phyloP scores from a whole-genome alignment of 192 early-diverging fungal species.

The Funneliformis geosporum region DNA sequence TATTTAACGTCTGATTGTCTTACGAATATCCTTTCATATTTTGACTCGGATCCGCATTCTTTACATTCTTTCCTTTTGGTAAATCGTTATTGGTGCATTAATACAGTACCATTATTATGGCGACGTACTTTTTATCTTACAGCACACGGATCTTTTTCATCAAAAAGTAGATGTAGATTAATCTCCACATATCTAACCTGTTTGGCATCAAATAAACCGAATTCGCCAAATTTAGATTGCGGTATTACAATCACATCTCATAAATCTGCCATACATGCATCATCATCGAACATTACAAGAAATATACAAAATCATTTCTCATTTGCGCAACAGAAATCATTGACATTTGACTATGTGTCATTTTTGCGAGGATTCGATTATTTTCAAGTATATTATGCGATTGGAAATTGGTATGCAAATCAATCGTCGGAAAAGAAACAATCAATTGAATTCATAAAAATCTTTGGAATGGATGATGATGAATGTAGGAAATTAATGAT shows the following conservation, averaged over 20 bases:
- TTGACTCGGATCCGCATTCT: not conserved
- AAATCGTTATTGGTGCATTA: not conserved
- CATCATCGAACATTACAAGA: no score
- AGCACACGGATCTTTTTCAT: not conserved
- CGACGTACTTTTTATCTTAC: conserved; percentile 3
- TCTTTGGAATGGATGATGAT: not conserved
- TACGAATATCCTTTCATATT: not conserved
- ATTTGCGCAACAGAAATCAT: not conserved
- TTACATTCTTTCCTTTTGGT: conserved; percentile 25
- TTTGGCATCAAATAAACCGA: not conserved
- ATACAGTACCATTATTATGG: conserved; percentile 3
- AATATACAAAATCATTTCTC: not conserved
- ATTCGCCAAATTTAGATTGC: not conserved
- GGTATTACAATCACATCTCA: no score
- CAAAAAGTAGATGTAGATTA: conserved; percentile 15
- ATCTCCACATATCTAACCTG: not conserved
- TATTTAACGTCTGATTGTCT: conserved; percentile 17
- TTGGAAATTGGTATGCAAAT: conserved; percentile 5
- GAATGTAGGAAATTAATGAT: not conserved
- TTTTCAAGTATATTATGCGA: conserved; percentile 1
- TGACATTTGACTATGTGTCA: not conserved
- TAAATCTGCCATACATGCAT: not conserved
- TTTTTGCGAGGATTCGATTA: conserved; percentile 16
- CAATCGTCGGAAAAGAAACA: not conserved
- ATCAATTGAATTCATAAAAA: not conserved